These are phyloP conservation scores for Themeda triandra DNA, from an alignment of 176 grass and related monocot genomes.

Conservation along the genomic window DNA sequence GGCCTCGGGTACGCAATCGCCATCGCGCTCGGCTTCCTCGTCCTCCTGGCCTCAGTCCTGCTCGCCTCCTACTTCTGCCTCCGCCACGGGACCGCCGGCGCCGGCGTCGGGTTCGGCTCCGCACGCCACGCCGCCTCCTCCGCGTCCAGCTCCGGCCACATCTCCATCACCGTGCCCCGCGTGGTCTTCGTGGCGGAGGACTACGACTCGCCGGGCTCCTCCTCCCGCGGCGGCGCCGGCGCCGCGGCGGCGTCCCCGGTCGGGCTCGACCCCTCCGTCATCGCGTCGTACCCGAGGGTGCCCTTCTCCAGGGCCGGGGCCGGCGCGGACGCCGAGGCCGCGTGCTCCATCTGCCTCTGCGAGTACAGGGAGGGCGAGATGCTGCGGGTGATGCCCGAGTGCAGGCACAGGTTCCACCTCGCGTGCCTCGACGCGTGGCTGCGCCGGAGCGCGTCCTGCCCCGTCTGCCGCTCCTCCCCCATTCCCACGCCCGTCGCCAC, in stretches of 20 bases:
- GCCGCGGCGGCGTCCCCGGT: slow-evolving; percentile 41
- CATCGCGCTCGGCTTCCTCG: slow-evolving; percentile 61
- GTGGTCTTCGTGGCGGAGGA: slow-evolving; percentile 92
- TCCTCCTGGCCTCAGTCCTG: slow-evolving; percentile 45
- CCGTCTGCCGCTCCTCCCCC: slow-evolving; percentile 83
- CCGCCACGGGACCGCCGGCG: slow-evolving; percentile 26
- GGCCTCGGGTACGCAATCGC: slow-evolving; percentile 60
- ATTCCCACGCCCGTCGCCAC: slow-evolving; percentile 75
- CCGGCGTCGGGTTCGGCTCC: background rate
- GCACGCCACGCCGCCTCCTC: slow-evolving; percentile 16
- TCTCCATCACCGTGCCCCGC: slow-evolving; percentile 58
- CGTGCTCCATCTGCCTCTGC: slow-evolving; percentile 84
- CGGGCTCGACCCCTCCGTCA: slow-evolving; percentile 70
- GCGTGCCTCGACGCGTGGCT: slow-evolving; percentile 93
- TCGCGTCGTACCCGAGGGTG: slow-evolving; percentile 79
- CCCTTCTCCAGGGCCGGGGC: slow-evolving; percentile 48
- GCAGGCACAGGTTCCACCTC: slow-evolving; percentile 89
- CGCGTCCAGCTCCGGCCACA: slow-evolving; percentile 49
- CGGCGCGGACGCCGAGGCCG: slow-evolving; percentile 35
- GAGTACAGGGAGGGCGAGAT: slow-evolving; percentile 94
- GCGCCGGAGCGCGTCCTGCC: slow-evolving; percentile 77
- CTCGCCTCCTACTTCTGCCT: slow-evolving; percentile 53
- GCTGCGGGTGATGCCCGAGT: slow-evolving; percentile 89
- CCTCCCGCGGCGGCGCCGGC: slow-evolving; percentile 37
- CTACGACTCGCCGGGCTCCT: slow-evolving; percentile 59